Evolutionary conservation across 1,139 yeast genomes (phyloP), one percentile per base, ranked within the genome.

Genomic region (Candida labiduridarum): DNA sequence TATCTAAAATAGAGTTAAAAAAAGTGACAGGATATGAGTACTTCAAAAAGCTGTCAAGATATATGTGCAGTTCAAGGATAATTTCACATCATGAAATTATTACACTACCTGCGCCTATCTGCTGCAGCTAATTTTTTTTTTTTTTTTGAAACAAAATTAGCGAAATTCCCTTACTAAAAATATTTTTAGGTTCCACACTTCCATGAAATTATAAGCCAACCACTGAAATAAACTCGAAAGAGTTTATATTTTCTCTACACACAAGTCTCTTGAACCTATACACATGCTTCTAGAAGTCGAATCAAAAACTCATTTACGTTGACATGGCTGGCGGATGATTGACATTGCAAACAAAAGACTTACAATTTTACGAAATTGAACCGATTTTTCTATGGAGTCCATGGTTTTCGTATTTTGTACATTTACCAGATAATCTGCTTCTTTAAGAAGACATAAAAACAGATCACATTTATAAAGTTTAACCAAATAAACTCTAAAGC

Each of bases 371-470:
- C 41, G 30, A 22, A 18, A 38, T 11, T 22, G 41, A 12, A 22
- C 41, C 41, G 29, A 19, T 38, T 33, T 8, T 3, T 33, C 8
- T 33, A 8, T 4, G 25, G 25, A 4, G 7, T 22, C 25, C 4
- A 22, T 22, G 7, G 25, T 22, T 22, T 7, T 7, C 25, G 4
- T 34, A 31, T n/a, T 34, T 16, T 38, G n/a, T 38, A 38, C n/a
- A 11, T 74, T 1, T 65, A 69, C 98, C 97, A 92, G 10, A 65
- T 59, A 60, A 92, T 89, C 22, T 89, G 82, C 55, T 80, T 76
- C 15, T 64, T 71, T 41, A 87, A 69, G 60, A 92, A 91, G 0
- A 91, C 68, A 6, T 62, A 56, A 50, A 84, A 71, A 0, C 89
- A 74, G 0, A 72, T 63, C 1, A 74, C 62, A 58, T 89, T 85